These are phyloP conservation scores for Elsinoe fawcettii DNA, from an alignment of 2,329 filamentous ascomycete species.

Conservation along the genomic window DNA sequence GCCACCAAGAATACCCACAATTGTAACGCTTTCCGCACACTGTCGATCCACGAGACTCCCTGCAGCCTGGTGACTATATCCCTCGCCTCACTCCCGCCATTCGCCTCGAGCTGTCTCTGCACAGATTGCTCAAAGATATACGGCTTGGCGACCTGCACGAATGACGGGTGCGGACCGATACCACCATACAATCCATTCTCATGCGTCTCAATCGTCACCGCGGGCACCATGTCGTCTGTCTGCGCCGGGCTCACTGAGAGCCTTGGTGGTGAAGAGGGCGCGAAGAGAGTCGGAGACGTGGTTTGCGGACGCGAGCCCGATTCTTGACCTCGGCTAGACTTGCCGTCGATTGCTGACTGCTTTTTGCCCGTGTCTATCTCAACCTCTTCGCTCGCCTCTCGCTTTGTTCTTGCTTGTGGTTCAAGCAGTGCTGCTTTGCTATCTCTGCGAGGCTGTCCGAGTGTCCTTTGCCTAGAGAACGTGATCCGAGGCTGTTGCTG, in stretches of 20 bases:
- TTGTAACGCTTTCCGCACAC: constrained; percentile 67
- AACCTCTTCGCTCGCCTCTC: background rate
- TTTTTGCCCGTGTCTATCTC: background rate
- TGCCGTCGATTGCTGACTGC: background rate
- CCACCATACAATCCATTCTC: constrained; percentile 13
- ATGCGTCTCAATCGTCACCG: constrained; percentile 8
- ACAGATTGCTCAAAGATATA: constrained; percentile 79
- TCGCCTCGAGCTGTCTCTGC: constrained; percentile 60
- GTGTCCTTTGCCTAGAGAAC: background rate
- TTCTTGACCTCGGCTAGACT: constrained; percentile 3
- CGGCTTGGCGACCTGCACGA: constrained; percentile 59
- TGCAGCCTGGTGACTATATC: constrained; percentile 77
- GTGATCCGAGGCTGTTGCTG: background rate
- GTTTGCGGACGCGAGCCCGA: background rate
- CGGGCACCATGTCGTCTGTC: constrained; percentile 9
- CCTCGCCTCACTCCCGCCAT: constrained; percentile 60
- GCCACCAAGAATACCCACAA: constrained; percentile 49
- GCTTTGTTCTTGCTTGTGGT: background rate
- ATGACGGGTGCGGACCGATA: constrained; percentile 52
- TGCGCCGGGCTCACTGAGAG: background rate
- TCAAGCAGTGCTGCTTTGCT: background rate
- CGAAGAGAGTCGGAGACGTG: constrained; percentile 2
- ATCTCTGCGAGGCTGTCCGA: background rate
- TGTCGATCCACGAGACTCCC: constrained; percentile 83
- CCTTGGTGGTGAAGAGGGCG: constrained; percentile 1